Evolutionary conservation across 106 monocot genomes (phyloP), one percentile per base, ranked within the genome.

Genomic region (Acorus calamus): DNA sequence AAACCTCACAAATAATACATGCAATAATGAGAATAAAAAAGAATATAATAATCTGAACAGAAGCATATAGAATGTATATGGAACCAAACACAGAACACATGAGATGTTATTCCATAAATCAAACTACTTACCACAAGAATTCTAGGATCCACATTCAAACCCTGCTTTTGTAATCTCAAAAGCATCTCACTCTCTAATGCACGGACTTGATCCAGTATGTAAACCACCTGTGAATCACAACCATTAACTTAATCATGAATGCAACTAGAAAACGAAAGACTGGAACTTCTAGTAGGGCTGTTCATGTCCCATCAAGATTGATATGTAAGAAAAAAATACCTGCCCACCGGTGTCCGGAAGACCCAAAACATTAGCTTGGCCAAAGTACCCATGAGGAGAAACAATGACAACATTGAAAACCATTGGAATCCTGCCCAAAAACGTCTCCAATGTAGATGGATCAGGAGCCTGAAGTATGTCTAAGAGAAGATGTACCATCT

Each of bases 201-300:
- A 61, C 86, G 81, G 54, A 94, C 93, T 82, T 94, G 93, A 78
- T 94, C 93, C 79, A 94, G 64, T 72, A 94, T 94, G 60, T 94
- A 94, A 42, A 94, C 89, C 58, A 94, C 12, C 93, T 93, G 72
- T 14, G 13, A 6, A 42, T 47, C 3, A 50, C 8, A 45, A 14
- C 50, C 4, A 51, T 0, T 57, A 58, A 28, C 28, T 28, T 28
- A 28, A 28, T 28, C 28, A 28, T 28, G 28, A 28, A 28, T 28
- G 28, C 28, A 28, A 28, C 28, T 28, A 28, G 28, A 28, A 28
- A 28, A 28, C 28, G 28, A 28, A 28, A 28, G 28, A 28, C 28
- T 28, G 28, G 28, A 28, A 28, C 28, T 28, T 28, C 28, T 28
- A 28, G 28, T 1, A 28, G 28, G 28, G 28, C 28, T 28, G 1